These are phyloP conservation scores for Cryphonectria naterciae DNA, from an alignment of 2,329 filamentous ascomycete species.

Conservation along the genomic window DNA sequence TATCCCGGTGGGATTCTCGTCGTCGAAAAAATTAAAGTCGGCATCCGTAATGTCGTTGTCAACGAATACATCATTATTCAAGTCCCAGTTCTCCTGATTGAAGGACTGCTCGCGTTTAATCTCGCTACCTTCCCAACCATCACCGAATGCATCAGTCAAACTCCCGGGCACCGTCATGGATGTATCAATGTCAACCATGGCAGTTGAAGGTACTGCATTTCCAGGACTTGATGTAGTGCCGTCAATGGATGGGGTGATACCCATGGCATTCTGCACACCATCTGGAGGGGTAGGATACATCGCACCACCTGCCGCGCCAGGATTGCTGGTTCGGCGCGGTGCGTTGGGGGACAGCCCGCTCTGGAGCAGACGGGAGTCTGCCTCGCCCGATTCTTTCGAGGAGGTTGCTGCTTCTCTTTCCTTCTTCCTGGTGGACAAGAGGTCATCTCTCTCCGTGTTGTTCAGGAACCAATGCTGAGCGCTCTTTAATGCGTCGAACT, in stretches of 20 bases:
- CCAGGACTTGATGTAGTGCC: slow-evolving; percentile 59
- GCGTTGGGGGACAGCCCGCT: slow-evolving; percentile 58
- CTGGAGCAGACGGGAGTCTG: slow-evolving; percentile 45
- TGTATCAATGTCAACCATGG: slow-evolving; percentile 45
- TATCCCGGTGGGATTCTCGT: slow-evolving; percentile 49
- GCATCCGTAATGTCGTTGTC: slow-evolving; percentile 78
- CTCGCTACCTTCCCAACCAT: slow-evolving; percentile 48
- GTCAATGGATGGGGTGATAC: slow-evolving; percentile 61
- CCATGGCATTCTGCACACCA: slow-evolving; percentile 58
- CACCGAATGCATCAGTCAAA: slow-evolving; percentile 38
- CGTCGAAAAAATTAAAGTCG: slow-evolving; percentile 84
- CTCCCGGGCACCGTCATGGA: slow-evolving; percentile 36
- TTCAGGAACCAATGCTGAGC: slow-evolving; percentile 55
- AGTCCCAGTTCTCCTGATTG: slow-evolving; percentile 63
- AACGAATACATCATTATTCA: slow-evolving; percentile 72
- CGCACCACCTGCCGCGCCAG: slow-evolving; percentile 49
- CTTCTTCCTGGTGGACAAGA: slow-evolving; percentile 51
- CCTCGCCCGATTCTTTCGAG: slow-evolving; percentile 47
- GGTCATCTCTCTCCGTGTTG: slow-evolving; percentile 51
- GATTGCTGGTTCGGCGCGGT: slow-evolving; percentile 53
- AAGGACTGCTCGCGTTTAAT: slow-evolving; percentile 52
- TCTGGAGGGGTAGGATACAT: slow-evolving; percentile 77
- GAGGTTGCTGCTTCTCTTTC: slow-evolving; percentile 49
- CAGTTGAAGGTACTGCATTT: slow-evolving; percentile 42
- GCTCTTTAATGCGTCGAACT: slow-evolving; percentile 52